phyloP scores from a whole-genome alignment of 2,329 filamentous ascomycete genomes.

The Diaporthe sp. region DNA sequence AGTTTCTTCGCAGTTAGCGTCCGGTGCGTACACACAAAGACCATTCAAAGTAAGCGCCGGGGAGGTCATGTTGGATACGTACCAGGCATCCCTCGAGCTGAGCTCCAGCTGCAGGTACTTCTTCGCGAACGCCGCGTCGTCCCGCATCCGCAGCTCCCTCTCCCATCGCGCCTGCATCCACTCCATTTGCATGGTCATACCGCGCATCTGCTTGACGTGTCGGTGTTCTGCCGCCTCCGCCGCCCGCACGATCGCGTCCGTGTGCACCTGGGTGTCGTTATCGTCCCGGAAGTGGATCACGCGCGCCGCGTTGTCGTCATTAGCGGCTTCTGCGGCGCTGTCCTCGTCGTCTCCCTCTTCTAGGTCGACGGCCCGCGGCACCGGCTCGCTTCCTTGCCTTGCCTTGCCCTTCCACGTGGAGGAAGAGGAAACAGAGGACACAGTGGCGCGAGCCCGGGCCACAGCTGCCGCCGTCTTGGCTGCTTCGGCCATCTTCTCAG shows the following conservation, averaged over 20 bases:
- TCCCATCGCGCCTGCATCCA: conserved; percentile 86
- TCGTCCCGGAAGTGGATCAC: conserved; percentile 37
- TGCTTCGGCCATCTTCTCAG: conserved; percentile 44
- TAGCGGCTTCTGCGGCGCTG: neutral
- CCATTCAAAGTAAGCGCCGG: conserved; percentile 4
- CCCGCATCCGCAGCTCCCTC: conserved; percentile 83
- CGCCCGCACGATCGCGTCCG: conserved; percentile 68
- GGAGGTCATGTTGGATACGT: conserved; percentile 54
- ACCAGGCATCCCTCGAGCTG: conserved; percentile 91
- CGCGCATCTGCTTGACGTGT: conserved; percentile 81
- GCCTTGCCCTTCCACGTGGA: conserved; percentile 30
- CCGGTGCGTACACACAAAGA: neutral
- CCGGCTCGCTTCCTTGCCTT: conserved; percentile 14
- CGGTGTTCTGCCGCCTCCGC: conserved; percentile 72
- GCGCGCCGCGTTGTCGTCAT: conserved; percentile 34
- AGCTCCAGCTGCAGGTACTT: conserved; percentile 82
- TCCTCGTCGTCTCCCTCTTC: conserved; percentile 34
- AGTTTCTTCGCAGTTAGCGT: conserved; percentile 9
- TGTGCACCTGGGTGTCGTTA: conserved; percentile 59
- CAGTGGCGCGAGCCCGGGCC: conserved; percentile 33
- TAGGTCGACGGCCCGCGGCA: conserved; percentile 41
- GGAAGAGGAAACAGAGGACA: conserved; percentile 21
- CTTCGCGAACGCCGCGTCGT: conserved; percentile 88
- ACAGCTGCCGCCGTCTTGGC: conserved; percentile 38
- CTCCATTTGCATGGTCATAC: conserved; percentile 88